phyloP scores from a whole-genome alignment of 1,284 basidiomycete genomes.

The Caloboletus firmus region DNA sequence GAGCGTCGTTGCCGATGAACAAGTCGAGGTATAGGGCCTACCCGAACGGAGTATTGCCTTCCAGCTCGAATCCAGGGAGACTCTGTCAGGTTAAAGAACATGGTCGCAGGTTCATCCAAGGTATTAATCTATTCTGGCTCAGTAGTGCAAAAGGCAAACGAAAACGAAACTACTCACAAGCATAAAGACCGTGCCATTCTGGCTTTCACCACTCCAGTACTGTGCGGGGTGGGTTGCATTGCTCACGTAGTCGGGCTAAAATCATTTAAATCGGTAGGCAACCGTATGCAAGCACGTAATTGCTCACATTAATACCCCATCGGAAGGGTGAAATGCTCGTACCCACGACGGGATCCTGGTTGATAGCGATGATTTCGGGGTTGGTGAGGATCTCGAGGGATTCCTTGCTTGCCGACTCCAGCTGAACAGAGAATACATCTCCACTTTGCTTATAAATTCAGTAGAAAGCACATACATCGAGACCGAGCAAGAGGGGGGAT shows the following conservation, averaged over 20 bases:
- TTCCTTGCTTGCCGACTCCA: slow-evolving; percentile 48
- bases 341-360: slow-evolving; percentile 64
- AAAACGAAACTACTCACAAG: slow-evolving; percentile 37
- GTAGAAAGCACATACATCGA: slow-evolving; percentile 37
- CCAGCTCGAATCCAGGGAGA: slow-evolving; percentile 71
- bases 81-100: slow-evolving; percentile 66
- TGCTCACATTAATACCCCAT: slow-evolving; percentile 60
- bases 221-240: slow-evolving; percentile 53
- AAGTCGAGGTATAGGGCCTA: slow-evolving; percentile 26
- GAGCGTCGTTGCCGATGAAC: neutral
- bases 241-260: slow-evolving; percentile 52
- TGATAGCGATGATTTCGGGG: slow-evolving; percentile 64
- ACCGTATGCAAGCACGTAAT: neutral
- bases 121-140: slow-evolving; percentile 44
- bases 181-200: slow-evolving; percentile 59
- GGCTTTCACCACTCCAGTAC: slow-evolving; percentile 57
- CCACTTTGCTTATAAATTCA: neutral
- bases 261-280: neutral
- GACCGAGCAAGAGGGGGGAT: slow-evolving; percentile 48
- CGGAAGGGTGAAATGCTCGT: slow-evolving; percentile 62
- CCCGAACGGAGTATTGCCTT: slow-evolving; percentile 58
- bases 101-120: slow-evolving; percentile 50
- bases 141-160: neutral
- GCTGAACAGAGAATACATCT: slow-evolving; percentile 34
- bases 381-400: slow-evolving; percentile 59